Evolutionary conservation across 345 rosid genomes (phyloP), one percentile per base, ranked within the genome.

Genomic region (Euphorbia tirucalli): DNA sequence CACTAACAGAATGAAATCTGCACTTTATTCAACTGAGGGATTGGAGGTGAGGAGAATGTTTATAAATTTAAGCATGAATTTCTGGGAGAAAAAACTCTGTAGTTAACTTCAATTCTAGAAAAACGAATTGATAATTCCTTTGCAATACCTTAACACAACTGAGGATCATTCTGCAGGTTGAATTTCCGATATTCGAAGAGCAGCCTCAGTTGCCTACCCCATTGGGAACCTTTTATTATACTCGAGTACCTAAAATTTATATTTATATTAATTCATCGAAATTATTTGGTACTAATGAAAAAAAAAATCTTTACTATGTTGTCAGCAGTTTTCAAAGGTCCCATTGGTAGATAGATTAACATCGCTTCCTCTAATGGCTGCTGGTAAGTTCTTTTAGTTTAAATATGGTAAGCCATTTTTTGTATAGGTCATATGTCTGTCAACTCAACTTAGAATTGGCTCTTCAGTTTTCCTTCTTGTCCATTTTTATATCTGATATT

Each of bases 121-220:
- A 46, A 37, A 62, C 44, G 22, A 62, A 35, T 44, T 27, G 14
- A n/a, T 0, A 65, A 64, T 19, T 35, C 7, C 49, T 61, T 30
- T 60, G 27, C 56, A 11, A 30, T 60, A 55, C 44, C 73, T 50
- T 64, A 28, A 62, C 18, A 5, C 54, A 44, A 16, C 11, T 19
- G 11, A 6, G 64, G 49, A 55, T 43, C 37, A 56, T 77, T 76
- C 32, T 72, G 82, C 86, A 86, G 90, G 89, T 86, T 76, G 84
- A 85, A 71, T 87, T 87, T 78, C 95, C 89, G 2, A 74, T 85
- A 25, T 87, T 80, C 80, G 85, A 85, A 73, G 88, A 85, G 63
- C 85, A 79, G 59, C 87, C 84, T 75, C 95, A 79, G 63, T 73
- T 86, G 68, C 95, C 89, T 48, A 68, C 89, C 60, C 92, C 95